phyloP scores from a whole-genome alignment of 2,329 filamentous ascomycete species.

The Myriosclerotinia scirpicola region DNA sequence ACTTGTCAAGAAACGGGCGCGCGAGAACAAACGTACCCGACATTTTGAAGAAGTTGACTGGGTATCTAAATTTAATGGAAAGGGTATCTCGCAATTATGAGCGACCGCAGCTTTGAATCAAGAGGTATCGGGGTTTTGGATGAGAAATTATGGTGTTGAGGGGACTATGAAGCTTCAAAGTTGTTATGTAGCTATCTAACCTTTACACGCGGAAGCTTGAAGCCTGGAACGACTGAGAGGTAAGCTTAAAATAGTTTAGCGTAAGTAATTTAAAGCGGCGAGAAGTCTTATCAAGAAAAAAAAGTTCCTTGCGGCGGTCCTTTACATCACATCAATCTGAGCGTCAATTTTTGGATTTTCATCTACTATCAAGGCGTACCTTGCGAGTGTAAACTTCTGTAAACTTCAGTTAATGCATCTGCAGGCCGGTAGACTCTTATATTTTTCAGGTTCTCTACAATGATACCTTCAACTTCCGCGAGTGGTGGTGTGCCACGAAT shows the following conservation, averaged over 20 bases:
- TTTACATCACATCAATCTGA: conserved; percentile 18
- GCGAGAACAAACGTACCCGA: conserved; percentile 41
- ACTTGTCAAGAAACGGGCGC: conserved; percentile 23
- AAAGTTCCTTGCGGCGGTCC: conserved; percentile 20
- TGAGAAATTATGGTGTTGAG: conserved; percentile 5
- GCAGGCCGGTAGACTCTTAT: conserved; percentile 6
- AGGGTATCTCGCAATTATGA: neutral
- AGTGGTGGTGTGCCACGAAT: conserved; percentile 38
- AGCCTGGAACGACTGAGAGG: conserved; percentile 21
- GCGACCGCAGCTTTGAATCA: neutral
- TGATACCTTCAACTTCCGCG: conserved; percentile 32
- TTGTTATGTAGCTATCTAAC: conserved; percentile 18
- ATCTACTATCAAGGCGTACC: neutral
- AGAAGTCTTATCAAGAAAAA: conserved; percentile 23
- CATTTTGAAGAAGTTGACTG: conserved; percentile 37
- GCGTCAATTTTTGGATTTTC: neutral
- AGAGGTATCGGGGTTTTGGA: neutral
- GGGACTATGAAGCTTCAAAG: conserved; percentile 18
- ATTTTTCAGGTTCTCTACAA: conserved; percentile 15
- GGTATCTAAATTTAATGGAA: neutral
- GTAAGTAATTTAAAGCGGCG: conserved; percentile 18
- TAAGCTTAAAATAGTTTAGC: conserved; percentile 21
- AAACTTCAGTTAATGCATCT: conserved; percentile 5
- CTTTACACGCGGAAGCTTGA: conserved; percentile 24
- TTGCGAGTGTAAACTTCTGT: neutral